These are phyloP conservation scores for Ulmus americana DNA, from an alignment of 331 rosid genomes.

Conservation along the genomic window DNA sequence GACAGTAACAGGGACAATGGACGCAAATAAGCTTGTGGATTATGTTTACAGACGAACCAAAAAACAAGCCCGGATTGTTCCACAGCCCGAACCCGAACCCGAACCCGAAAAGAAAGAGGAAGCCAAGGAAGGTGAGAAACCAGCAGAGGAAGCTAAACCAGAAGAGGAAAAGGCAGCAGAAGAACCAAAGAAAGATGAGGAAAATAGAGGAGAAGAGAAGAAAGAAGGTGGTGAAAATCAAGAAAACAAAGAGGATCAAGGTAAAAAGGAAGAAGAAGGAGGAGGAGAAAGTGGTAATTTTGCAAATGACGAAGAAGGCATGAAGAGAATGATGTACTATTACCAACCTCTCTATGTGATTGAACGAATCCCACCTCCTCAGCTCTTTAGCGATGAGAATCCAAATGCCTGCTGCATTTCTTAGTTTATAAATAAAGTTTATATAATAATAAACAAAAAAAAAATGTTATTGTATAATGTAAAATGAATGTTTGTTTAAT, in stretches of 20 bases:
- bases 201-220: slow-evolving; percentile 14
- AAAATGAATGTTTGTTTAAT: background rate
- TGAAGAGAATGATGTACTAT: slow-evolving; percentile 75
- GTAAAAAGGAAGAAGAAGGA: slow-evolving; percentile 13
- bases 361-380: slow-evolving; percentile 79
- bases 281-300: slow-evolving; percentile 15
- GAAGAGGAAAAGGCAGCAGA: slow-evolving; percentile 35
- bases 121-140: slow-evolving; percentile 32
- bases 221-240: slow-evolving; percentile 31
- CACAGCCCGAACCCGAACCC: slow-evolving; percentile 46
- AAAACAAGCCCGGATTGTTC: slow-evolving; percentile 74
- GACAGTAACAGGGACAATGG: slow-evolving; percentile 73
- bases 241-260: background rate
- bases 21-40: slow-evolving; percentile 72
- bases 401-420: slow-evolving; percentile 85
- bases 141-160: slow-evolving; percentile 30
- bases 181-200: slow-evolving; percentile 21
- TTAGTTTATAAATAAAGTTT: background rate
- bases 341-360: slow-evolving; percentile 57
- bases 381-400: slow-evolving; percentile 85
- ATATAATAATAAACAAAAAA: background rate
- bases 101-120: slow-evolving; percentile 44
- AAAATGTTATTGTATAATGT: slow-evolving; percentile 5
- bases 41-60: slow-evolving; percentile 78
- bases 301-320: slow-evolving; percentile 44